phyloP scores from a whole-genome alignment of 257 asterid genomes.

The Nyctanthes arbortristis region DNA sequence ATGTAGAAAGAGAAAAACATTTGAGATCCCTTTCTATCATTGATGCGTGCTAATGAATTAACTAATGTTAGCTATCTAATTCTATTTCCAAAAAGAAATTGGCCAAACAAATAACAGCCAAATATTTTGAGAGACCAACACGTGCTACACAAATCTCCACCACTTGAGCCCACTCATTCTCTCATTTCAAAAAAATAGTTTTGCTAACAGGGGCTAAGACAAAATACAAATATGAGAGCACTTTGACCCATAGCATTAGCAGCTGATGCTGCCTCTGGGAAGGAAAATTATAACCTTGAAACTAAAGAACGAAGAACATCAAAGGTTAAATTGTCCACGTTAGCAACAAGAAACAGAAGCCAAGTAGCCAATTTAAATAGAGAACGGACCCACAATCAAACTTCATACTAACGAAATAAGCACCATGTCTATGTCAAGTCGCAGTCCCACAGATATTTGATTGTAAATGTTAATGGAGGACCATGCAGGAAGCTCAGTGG shows the following conservation, averaged over 20 bases:
- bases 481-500: background rate
- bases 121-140: too few species aligned
- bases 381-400: too few species aligned
- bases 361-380: background rate
- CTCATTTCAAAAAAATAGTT: too few species aligned
- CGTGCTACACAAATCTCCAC: too few species aligned
- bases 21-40: background rate
- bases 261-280: constrained; percentile 4
- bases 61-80: too few species aligned
- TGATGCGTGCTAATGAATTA: background rate
- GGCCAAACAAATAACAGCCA: too few species aligned
- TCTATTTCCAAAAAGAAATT: too few species aligned
- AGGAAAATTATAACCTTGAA: background rate
- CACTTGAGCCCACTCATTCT: too few species aligned
- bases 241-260: constrained; percentile 15
- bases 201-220: too few species aligned
- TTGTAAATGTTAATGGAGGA: background rate
- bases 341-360: background rate
- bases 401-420: too few species aligned
- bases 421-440: too few species aligned
- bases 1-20: background rate
- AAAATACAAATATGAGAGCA: constrained; percentile 14
- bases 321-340: background rate
- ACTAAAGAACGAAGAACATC: background rate
- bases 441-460: too few species aligned